Evolutionary conservation across 2,329 filamentous ascomycete genomes (phyloP), one percentile per base, ranked within the genome.

Genomic region (Fusarium sp.): DNA sequence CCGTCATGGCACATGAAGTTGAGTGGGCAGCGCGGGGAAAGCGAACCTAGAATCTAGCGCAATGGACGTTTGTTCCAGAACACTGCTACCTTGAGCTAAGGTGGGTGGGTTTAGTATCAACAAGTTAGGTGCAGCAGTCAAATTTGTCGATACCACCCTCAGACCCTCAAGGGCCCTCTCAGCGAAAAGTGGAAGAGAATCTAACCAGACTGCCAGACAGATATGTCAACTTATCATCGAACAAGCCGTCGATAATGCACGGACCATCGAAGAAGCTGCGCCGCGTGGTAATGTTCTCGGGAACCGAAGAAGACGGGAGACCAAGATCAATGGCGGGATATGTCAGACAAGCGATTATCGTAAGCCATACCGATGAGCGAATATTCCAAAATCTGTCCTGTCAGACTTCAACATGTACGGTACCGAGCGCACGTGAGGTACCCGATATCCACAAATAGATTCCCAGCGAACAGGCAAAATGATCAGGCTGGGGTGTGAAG

Each of bases 1-100:
- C 56, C 67, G 67, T 70, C 67, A 70, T 69, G 37, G 53, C 49
- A 65, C 67, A 57, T 66, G 27, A 37, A 25, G 45, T 25, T 21
- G 35, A 32, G 50, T 62, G 57, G 67, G 48, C 54, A 43, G 31
- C n/a, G 54, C 58, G 63, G 65, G 61, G 63, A 57, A 53, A 48
- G 48, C 36, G 41, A 58, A 61, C 32, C 35, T 43, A 37, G 35
- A 47, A 44, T 49, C 57, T 65, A 65, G 62, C 37, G 57, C 37
- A 43, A 63, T 36, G 56, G 51, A 61, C 59, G 31, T 60, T 57
- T 64, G 49, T 66, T 66, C 63, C 49, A 63, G 63, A 66, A 66
- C 42, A 64, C 57, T 65, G 46, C 57, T 65, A 48, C 46, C 53
- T 57, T 53, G 23, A 25, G 23, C 23, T 8, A 25, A 25, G 23